Percentiles rank a stretch among this genome's conserved stretches.
Evolutionary conservation across 192 early-diverging fungal species (phyloP).

Genomic region (Geranomyces variabilis): DNA sequence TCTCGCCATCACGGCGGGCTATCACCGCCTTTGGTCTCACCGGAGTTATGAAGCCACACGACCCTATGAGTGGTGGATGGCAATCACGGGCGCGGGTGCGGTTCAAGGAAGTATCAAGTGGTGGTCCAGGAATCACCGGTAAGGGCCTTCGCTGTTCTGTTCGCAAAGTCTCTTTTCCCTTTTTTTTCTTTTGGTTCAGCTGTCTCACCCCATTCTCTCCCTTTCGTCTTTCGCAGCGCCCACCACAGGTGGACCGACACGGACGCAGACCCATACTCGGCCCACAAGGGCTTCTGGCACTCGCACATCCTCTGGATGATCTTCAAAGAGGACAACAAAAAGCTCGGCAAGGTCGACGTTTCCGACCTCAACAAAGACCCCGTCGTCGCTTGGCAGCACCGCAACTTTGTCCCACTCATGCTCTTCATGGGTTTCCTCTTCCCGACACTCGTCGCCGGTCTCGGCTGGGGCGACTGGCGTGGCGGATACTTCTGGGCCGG

Average conservation of each 20-base stretch:
- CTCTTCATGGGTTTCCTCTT: constrained; percentile 74
- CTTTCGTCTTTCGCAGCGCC: too few relatives aligned
- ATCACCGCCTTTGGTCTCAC: constrained; percentile 62
- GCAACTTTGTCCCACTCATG: constrained; percentile 58
- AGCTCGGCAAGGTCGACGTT: constrained; percentile 44
- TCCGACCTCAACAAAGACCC: constrained; percentile 52
- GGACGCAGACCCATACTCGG: constrained; percentile 55
- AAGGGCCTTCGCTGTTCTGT: too few relatives aligned
- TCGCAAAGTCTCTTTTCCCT: too few relatives aligned
- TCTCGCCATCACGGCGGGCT: constrained; percentile 74
- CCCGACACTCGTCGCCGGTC: constrained; percentile 82
- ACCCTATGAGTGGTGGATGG: constrained; percentile 40
- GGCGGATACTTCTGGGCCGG: constrained; percentile 57
- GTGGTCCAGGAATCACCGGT: constrained; percentile 57
- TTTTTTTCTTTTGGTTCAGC: too few relatives aligned
- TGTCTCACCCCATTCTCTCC: too few relatives aligned
- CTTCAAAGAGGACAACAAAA: constrained; percentile 40
- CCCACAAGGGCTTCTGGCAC: constrained; percentile 51
- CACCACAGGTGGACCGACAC: constrained; percentile 63
- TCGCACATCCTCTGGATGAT: constrained; percentile 60
- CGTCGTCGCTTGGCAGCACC: constrained; percentile 52
- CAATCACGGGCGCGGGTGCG: constrained; percentile 47
- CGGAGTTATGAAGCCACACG: constrained; percentile 51
- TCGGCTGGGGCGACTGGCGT: constrained; percentile 64
- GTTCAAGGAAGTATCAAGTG: constrained; percentile 57